phyloP scores from a whole-genome alignment of 768 basidiomycete genomes.

The Psilocybe cubensis region DNA sequence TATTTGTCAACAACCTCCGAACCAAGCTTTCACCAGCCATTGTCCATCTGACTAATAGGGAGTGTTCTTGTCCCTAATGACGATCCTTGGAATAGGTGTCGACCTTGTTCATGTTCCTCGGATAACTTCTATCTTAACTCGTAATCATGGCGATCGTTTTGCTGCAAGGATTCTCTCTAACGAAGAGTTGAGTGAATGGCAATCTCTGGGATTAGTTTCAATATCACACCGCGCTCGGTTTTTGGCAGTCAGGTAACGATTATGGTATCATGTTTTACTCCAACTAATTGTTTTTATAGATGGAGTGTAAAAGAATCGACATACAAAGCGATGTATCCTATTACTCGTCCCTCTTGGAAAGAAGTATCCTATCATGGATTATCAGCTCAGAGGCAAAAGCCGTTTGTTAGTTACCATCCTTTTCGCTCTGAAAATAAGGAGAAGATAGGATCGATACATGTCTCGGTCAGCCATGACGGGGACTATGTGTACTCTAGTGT shows the following conservation, averaged over 20 bases:
- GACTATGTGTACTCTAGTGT: constrained; percentile 77
- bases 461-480: constrained; percentile 83
- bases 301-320: constrained; percentile 88
- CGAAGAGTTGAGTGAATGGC: constrained; percentile 45
- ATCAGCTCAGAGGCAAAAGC: constrained; percentile 33
- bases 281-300: constrained; percentile 37
- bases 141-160: constrained; percentile 49
- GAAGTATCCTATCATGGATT: constrained; percentile 57
- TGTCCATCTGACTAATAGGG: neutral
- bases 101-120: constrained; percentile 76
- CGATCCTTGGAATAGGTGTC: constrained; percentile 75
- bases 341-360: constrained; percentile 69
- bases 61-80: constrained; percentile 39
- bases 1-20: constrained; percentile 18
- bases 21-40: constrained; percentile 6
- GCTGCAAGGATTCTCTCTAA: constrained; percentile 67
- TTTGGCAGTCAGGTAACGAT: constrained; percentile 69
- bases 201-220: constrained; percentile 28
- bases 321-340: constrained; percentile 83
- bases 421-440: constrained; percentile 16
- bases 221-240: constrained; percentile 43
- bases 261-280: neutral
- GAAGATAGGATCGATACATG: constrained; percentile 50
- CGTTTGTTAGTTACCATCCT: constrained; percentile 49
- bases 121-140: constrained; percentile 53